A percentile compares a stretch with the other conserved stretches of the same genome.
Evolutionary conservation across 495 filamentous ascomycete genomes (phyloP).

Genomic region (Daldinia childiae): DNA sequence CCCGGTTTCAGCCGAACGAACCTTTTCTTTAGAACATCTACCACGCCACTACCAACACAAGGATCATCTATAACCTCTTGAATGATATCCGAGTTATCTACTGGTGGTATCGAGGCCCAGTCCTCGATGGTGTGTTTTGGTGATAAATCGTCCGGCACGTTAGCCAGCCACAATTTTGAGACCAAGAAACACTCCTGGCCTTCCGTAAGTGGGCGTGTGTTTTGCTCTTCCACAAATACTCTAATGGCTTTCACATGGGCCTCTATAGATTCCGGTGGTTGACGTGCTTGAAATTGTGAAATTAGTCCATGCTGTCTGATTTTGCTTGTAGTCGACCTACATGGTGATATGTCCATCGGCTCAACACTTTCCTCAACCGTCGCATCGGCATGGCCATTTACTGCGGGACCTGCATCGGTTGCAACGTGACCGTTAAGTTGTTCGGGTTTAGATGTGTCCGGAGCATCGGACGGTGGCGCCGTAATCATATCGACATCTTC

Average conservation of each 20-base stretch:
- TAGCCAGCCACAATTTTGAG: constrained; percentile 79
- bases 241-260: constrained; percentile 75
- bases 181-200: constrained; percentile 81
- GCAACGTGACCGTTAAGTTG: not conserved
- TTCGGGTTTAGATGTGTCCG: constrained; percentile 27
- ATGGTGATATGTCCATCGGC: constrained; percentile 12
- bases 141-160: constrained; percentile 59
- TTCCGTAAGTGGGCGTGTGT: constrained; percentile 64
- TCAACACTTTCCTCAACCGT: not conserved
- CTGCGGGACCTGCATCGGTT: not conserved
- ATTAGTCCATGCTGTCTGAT: constrained; percentile 4
- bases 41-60: constrained; percentile 45
- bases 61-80: constrained; percentile 58
- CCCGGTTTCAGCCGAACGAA: constrained; percentile 83
- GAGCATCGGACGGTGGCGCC: constrained; percentile 40
- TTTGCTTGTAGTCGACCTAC: constrained; percentile 9
- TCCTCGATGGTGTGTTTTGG: constrained; percentile 33
- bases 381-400: constrained; percentile 7
- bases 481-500: constrained; percentile 63
- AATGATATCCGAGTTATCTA: constrained; percentile 85
- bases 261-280: constrained; percentile 38
- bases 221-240: constrained; percentile 65
- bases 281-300: constrained; percentile 25
- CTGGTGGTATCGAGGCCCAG: constrained; percentile 57
- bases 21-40: constrained; percentile 51